A percentile compares a stretch with the other conserved stretches of the same genome.
phyloP scores from a whole-genome alignment of 768 basidiomycete species.

The Mycena belliarum region DNA sequence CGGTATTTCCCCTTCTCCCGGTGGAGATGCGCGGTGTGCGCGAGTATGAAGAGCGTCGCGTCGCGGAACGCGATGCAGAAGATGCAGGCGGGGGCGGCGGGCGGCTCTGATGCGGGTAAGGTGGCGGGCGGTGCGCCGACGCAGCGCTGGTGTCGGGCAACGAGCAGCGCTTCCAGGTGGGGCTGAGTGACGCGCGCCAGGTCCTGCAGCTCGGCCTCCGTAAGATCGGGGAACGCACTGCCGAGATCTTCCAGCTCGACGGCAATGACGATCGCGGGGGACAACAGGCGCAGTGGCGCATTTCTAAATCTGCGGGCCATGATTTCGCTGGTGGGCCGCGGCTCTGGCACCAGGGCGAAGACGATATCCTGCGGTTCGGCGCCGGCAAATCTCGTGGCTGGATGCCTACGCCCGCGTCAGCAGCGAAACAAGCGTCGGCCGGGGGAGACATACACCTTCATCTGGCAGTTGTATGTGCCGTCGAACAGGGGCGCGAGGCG shows the following conservation, averaged over 20 bases:
- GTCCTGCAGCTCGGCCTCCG: background rate
- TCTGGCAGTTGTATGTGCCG: background rate
- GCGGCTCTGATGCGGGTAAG: background rate
- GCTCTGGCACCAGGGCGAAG: background rate
- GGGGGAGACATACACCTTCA: too few species aligned
- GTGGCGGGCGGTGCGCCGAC: too few species aligned
- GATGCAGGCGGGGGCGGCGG: background rate
- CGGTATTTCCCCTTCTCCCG: background rate
- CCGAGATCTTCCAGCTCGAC: background rate
- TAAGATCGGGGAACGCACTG: background rate
- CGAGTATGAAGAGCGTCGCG: constrained; percentile 10
- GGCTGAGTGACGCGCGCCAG: background rate
- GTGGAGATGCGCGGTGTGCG: constrained; percentile 1
- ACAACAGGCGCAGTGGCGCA: background rate
- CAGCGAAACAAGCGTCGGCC: too few species aligned
- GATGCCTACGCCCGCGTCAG: too few species aligned
- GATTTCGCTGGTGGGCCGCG: background rate
- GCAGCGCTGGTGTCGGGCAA: background rate
- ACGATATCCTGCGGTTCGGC: background rate
- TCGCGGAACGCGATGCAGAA: constrained; percentile 7
- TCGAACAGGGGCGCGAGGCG: background rate
- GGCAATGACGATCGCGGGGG: background rate
- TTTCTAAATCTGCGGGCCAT: background rate
- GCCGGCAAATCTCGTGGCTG: too few species aligned
- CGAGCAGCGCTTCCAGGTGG: background rate